Conservation (phyloP, 371 early-diverging fungal species). For the Apophysomyces variabilis region DNA sequence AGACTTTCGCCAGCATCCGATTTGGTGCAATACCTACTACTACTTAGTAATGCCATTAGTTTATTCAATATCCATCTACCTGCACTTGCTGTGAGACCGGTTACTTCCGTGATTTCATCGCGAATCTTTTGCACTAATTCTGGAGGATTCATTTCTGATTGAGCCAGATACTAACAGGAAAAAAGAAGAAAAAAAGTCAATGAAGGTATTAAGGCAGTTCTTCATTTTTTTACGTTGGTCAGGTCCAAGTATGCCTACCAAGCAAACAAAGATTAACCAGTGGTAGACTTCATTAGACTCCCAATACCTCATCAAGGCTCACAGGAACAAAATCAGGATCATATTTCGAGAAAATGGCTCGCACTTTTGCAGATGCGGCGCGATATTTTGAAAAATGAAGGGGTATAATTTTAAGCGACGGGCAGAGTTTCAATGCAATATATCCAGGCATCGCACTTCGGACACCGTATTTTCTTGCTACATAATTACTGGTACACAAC, state of each 20-base stretch:
- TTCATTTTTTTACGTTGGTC: constrained; percentile 45
- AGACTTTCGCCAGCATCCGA: constrained; percentile 60
- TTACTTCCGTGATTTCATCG: constrained; percentile 54
- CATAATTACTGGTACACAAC: constrained; percentile 75
- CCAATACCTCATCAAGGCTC: constrained; percentile 64
- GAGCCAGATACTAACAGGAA: constrained; percentile 35
- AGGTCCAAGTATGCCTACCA: constrained; percentile 64
- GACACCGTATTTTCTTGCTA: constrained; percentile 67
- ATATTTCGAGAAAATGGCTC: constrained; percentile 54
- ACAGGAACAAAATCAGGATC: constrained; percentile 62
- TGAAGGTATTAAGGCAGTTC: background rate
- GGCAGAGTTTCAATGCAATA: constrained; percentile 67
- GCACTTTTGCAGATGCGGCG: constrained; percentile 49
- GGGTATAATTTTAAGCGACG: constrained; percentile 59
- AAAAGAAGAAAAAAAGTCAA: background rate
- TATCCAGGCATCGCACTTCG: constrained; percentile 75
- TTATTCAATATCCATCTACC: constrained; percentile 25
- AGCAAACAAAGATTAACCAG: background rate
- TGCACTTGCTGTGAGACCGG: constrained; percentile 67
- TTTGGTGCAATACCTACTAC: constrained; percentile 61
- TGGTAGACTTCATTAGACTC: background rate
- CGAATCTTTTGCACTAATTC: constrained; percentile 60
- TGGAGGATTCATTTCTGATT: constrained; percentile 48
- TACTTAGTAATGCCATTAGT: background rate
- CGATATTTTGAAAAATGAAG: constrained; percentile 62